These are phyloP conservation scores for Lentinula edodes DNA, from an alignment of 768 basidiomycete genomes.

Conservation along the genomic window DNA sequence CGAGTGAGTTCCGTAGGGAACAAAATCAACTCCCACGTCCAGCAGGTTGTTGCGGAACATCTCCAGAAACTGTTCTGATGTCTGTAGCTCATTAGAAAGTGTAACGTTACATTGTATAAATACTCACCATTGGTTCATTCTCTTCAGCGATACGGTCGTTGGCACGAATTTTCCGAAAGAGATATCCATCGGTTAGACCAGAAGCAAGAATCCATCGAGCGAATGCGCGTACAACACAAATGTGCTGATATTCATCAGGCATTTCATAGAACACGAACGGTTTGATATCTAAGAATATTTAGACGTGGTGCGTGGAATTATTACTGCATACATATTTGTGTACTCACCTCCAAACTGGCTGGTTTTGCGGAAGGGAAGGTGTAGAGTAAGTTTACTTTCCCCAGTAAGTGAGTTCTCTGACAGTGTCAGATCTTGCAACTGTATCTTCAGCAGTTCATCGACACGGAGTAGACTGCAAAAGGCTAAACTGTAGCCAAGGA, in stretches of 20 bases:
- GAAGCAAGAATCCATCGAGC: slow-evolving; percentile 9
- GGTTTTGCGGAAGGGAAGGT: neutral
- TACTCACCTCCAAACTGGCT: too few relatives aligned
- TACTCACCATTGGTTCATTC: neutral
- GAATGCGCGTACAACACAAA: slow-evolving; percentile 14
- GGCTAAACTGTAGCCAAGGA: neutral
- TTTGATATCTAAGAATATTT: neutral
- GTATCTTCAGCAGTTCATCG: slow-evolving; percentile 14
- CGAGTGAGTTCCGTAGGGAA: neutral
- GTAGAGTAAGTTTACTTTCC: too few relatives aligned
- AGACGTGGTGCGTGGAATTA: too few relatives aligned
- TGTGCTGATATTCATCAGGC: slow-evolving; percentile 4
- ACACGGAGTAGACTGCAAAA: slow-evolving; percentile 14
- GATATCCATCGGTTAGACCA: slow-evolving; percentile 1
- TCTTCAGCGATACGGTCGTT: slow-evolving; percentile 7
- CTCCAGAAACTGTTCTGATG: slow-evolving; percentile 17
- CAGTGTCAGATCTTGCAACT: slow-evolving; percentile 6
- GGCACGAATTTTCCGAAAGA: slow-evolving; percentile 9
- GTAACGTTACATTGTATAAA: too few relatives aligned
- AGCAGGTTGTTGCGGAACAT: slow-evolving; percentile 20
- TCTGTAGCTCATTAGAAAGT: slow-evolving; percentile 4
- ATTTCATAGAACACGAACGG: slow-evolving; percentile 11
- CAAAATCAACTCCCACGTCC: slow-evolving; percentile 21
- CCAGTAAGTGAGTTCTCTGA: too few relatives aligned
- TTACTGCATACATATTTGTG: too few relatives aligned